A percentile compares a stretch with the other conserved stretches of the same genome.
phyloP scores from a whole-genome alignment of 352 stramenopile species.

The Globisporangium spiculum region DNA sequence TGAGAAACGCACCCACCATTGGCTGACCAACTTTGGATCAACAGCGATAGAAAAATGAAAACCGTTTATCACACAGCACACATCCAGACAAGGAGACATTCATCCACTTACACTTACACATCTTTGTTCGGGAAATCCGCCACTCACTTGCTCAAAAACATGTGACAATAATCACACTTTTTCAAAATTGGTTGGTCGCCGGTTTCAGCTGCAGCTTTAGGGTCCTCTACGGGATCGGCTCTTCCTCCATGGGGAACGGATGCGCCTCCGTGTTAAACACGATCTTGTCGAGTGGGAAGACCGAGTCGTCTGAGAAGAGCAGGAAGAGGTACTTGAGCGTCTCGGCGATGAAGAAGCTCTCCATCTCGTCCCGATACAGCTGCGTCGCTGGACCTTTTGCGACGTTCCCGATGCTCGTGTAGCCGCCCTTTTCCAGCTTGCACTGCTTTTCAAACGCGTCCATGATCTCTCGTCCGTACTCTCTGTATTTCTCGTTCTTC shows the following conservation, averaged over 20 bases:
- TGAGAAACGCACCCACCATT: not conserved
- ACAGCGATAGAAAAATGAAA: not conserved
- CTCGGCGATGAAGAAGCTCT: constrained; percentile 92
- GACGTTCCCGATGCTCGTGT: constrained; percentile 63
- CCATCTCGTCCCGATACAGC: constrained; percentile 76
- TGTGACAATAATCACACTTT: too few species aligned
- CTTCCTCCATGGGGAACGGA: constrained; percentile 53
- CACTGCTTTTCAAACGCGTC: constrained; percentile 81
- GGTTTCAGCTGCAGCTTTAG: not conserved
- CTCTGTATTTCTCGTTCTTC: constrained; percentile 83
- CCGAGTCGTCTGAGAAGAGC: constrained; percentile 83
- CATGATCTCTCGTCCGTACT: constrained; percentile 87
- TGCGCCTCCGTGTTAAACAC: constrained; percentile 91
- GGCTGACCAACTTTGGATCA: not conserved
- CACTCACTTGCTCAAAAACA: not conserved
- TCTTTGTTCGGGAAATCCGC: too few species aligned
- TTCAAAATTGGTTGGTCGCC: not conserved
- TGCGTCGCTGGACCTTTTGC: constrained; percentile 35
- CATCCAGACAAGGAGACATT: not conserved
- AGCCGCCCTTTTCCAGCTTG: constrained; percentile 55
- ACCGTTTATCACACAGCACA: not conserved
- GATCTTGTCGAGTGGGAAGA: constrained; percentile 78
- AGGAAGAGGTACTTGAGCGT: constrained; percentile 95
- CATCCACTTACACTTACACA: not conserved
- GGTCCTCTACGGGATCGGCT: not conserved